Conservation (phyloP, 441 rosid species). For the Gossypium gossypioides region DNA sequence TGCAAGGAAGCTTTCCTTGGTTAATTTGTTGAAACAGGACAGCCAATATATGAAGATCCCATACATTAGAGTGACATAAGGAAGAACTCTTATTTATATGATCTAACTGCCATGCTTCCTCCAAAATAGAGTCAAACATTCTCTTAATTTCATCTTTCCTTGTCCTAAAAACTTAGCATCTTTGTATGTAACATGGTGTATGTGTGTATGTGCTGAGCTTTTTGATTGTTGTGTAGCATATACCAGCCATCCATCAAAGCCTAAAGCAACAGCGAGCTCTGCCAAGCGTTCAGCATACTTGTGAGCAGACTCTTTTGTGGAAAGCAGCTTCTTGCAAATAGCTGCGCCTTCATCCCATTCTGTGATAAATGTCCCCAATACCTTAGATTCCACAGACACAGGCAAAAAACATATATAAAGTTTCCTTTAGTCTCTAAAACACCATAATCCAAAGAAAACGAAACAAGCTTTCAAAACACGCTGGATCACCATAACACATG, state of each 20-base stretch:
- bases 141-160: neutral
- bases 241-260: conserved; percentile 96
- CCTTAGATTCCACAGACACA: conserved; percentile 36
- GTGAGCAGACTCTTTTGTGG: conserved; percentile 57
- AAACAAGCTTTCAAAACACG: neutral
- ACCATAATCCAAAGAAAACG: neutral
- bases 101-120: neutral
- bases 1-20: conserved; percentile 24
- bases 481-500: neutral
- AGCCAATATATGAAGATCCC: neutral
- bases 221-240: neutral
- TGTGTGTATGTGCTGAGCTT: neutral
- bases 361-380: conserved; percentile 76
- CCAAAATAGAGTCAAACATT: neutral
- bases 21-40: conserved; percentile 13
- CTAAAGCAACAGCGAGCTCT: conserved; percentile 56
- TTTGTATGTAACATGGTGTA: neutral
- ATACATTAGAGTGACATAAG: neutral
- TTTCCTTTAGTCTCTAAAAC: conserved; percentile 5
- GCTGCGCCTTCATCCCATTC: conserved; percentile 69
- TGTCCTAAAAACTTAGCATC: neutral
- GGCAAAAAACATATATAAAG: conserved; percentile 3
- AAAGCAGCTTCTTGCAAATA: conserved; percentile 47
- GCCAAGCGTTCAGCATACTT: conserved; percentile 63
- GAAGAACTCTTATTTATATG: neutral